phyloP scores from a whole-genome alignment of 805 yeast species.

The Vanderwaltozyma verrucispora region DNA sequence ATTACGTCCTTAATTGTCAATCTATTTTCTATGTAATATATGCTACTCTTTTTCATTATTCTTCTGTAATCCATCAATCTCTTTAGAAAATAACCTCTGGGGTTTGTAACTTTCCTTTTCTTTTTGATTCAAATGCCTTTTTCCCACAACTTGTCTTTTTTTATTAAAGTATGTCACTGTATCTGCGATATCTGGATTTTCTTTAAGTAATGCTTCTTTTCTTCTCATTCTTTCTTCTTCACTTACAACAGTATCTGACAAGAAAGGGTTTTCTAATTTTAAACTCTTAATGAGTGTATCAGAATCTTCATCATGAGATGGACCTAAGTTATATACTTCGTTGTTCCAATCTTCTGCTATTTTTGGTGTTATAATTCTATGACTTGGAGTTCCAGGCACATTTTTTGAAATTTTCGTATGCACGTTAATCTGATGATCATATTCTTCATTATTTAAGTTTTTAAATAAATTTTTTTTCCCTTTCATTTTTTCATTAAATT shows the following conservation, averaged over 20 bases:
- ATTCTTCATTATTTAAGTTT: slow-evolving; percentile 3
- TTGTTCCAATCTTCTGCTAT: slow-evolving; percentile 27
- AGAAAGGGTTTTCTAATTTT: slow-evolving; percentile 13
- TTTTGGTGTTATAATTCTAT: slow-evolving; percentile 26
- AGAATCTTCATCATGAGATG: slow-evolving; percentile 12
- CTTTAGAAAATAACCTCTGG: slow-evolving; percentile 16
- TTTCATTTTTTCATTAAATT: no score
- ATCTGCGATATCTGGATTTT: slow-evolving; percentile 15
- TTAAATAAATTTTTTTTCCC: not conserved
- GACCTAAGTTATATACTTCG: slow-evolving; percentile 1
- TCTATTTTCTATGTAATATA: not conserved
- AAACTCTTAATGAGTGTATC: slow-evolving; percentile 2
- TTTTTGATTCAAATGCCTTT: slow-evolving; percentile 12
- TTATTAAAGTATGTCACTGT: slow-evolving; percentile 27
- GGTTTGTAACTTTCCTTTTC: slow-evolving; percentile 23
- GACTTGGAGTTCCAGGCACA: slow-evolving; percentile 29
- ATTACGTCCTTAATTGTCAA: no score
- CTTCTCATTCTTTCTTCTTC: slow-evolving; percentile 9
- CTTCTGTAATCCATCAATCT: not conserved
- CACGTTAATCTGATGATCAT: no score
- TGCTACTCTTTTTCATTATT: not conserved
- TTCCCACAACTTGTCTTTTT: slow-evolving; percentile 25
- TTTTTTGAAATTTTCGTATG: slow-evolving; percentile 6
- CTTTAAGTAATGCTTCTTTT: slow-evolving; percentile 7
- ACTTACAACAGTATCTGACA: slow-evolving; percentile 4